Base-by-base conservation (phyloP, 257 asterid genomes). In the Solanum megistacrolobum region DNA sequence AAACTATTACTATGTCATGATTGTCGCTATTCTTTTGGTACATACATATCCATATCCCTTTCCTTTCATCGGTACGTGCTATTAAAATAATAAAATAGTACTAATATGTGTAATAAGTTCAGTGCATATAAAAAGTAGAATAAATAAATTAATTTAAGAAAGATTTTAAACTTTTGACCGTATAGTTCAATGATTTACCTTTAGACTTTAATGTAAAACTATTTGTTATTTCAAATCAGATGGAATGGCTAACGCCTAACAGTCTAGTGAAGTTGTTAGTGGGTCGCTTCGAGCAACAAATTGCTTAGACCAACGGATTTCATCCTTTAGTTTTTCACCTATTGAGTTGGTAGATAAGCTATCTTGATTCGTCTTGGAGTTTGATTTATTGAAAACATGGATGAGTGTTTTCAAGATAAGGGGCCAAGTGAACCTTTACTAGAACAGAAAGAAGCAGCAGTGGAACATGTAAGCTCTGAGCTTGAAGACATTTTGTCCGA, bases 401-500 rank as follows among this genome's bases (percentile, higher is more conserved):
- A 55, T 55, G 65, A 55, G 65, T 55, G n/a, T 55, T 48, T 48
- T 48, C 60, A 48, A 48, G 60, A 14, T 5, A 55, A 55, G n/a
- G 65, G 65, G 65, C 9, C 65, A 55, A 55, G n/a, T 55, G 65
- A 55, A 55, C 25, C 65, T 55, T 55, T 55, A 20, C 10, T 55
- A 55, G 65, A 55, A 55, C 25, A 18, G 65, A 55, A 7, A 55
- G 65, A 55, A 55, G 65, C 65, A 34, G 86, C 13, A 9, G 76
- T n/a, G 35, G 87, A 89, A 52, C 9, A 48, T 9, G 13, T 89
- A 20, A 89, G 89, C 78, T 90, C 90, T 3, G 92, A 89, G 89
- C 93, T 91, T 0, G 93, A 91, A 73, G 88, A 90, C 27, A 46
- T 84, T 35, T 83, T 91, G 0, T 90, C 90, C 0, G 91, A 91